Evolutionary conservation across 495 filamentous ascomycete species (phyloP).

Genomic region (Trichoderma asperelloides): DNA sequence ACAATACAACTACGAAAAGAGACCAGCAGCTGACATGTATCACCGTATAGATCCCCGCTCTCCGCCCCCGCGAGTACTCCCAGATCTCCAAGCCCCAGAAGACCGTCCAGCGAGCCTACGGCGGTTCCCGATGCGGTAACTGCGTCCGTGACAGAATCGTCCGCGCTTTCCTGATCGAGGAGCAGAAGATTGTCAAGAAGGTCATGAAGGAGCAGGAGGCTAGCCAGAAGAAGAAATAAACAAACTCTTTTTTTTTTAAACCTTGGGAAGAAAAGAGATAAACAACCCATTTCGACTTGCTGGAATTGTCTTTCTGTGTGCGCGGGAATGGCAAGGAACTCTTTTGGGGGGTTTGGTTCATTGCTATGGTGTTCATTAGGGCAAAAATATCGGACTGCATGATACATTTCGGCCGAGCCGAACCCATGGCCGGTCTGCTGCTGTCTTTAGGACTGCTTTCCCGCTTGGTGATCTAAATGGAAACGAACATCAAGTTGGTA

Average conservation of each 20-base stretch:
- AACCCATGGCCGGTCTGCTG: constrained; percentile 28
- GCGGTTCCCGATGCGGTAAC: constrained; percentile 94
- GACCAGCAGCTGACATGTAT: constrained; percentile 7
- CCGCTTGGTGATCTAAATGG: constrained; percentile 25
- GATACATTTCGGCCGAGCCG: constrained; percentile 29
- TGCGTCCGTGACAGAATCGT: constrained; percentile 97
- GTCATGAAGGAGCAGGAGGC: constrained; percentile 76
- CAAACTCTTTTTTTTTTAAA: neutral
- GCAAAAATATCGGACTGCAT: constrained; percentile 33
- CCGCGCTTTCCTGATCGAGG: constrained; percentile 96
- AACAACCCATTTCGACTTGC: constrained; percentile 11
- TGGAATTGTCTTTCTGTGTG: constrained; percentile 18
- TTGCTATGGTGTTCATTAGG: constrained; percentile 44
- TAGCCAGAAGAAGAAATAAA: constrained; percentile 72
- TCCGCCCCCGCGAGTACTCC: constrained; percentile 94
- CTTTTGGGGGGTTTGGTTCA: constrained; percentile 19
- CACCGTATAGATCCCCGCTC: constrained; percentile 73
- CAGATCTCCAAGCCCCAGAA: constrained; percentile 96
- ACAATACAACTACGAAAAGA: neutral
- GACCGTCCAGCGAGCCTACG: constrained; percentile 96
- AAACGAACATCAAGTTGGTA: constrained; percentile 11
- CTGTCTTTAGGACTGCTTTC: constrained; percentile 39
- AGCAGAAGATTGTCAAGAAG: constrained; percentile 99
- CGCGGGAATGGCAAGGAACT: constrained; percentile 14
- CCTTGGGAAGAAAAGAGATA: constrained; percentile 43